Evolutionary conservation across 805 yeast species (phyloP), one percentile per base, ranked within the genome.

Genomic region (Hanseniaspora lachancei): DNA sequence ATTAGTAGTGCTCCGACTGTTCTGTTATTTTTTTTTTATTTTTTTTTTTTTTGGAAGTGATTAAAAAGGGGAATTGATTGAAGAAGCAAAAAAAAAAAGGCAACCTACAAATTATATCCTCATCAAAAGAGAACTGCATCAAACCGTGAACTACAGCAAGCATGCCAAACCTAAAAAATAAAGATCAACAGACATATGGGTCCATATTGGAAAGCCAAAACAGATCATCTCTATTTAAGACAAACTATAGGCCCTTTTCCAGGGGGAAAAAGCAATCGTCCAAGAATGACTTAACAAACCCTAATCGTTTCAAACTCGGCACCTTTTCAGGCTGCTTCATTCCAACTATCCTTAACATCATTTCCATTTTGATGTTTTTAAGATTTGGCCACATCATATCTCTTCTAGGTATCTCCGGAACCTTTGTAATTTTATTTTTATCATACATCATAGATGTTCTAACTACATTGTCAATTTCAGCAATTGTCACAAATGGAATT

Each of bases 401-500:
- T 10, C 97, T 93, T 65, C 81, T 91, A 76, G 99, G 98, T 1
- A 74, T 91, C 6, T 54, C 84, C 18, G 97, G 97, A 5, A 75
- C 95, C 3, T 62, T 89, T 24, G 68, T 79, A 1, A 69, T 91
- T 23, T 71, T 93, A 40, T 55, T 82, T 2, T 66, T 88, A 66
- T 84, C 95, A 49, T 93, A 89, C 66, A 65, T 80, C 3, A 88
- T 93, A 59, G 84, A 91, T 65, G 72, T 88, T 6, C 72, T 93
- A 56, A 93, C 98, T 0, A 87, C 95, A 0, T 69, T 93, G 61
- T 86, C 96, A 21, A 82, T 93, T 57, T 86, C 95, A 55, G 98
- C 98, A 1, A 93, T 93, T 58, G 88, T 97, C 2, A 93, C 99
- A 1, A 93, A 93, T 65, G 99, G 99, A 23, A 88, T 95, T 0